These are phyloP conservation scores for Stemphylium lycopersici DNA, from an alignment of 2,329 filamentous ascomycete species.

Conservation along the genomic window DNA sequence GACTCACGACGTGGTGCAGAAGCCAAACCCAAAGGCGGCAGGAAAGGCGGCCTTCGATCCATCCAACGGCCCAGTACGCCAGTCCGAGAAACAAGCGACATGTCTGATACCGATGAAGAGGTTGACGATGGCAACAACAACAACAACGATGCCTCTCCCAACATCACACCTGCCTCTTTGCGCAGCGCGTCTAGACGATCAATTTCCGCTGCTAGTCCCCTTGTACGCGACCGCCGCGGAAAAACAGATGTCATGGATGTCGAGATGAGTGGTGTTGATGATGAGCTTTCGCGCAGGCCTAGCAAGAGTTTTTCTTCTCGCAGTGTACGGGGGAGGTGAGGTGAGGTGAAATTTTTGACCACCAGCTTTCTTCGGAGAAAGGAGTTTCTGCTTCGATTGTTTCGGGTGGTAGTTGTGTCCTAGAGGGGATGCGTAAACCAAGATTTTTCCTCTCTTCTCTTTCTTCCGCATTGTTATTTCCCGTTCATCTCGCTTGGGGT, in stretches of 20 bases:
- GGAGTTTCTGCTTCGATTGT: no score
- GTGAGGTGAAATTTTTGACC: no score
- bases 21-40: conserved; percentile 12
- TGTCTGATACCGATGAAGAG: conserved; percentile 25
- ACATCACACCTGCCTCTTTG: conserved; percentile 46
- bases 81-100: conserved; percentile 8
- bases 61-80: conserved; percentile 27
- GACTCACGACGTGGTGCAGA: conserved; percentile 12
- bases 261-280: background rate
- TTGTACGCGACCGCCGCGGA: background rate
- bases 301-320: background rate
- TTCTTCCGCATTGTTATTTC: no score
- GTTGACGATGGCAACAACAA: conserved; percentile 12
- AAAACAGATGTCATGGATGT: background rate
- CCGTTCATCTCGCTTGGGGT: no score
- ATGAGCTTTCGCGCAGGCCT: background rate
- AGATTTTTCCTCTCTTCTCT: no score
- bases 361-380: no score
- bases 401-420: no score
- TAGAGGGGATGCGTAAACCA: no score
- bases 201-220: conserved; percentile 1
- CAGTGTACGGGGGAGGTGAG: conserved; percentile 19
- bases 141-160: conserved; percentile 33
- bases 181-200: conserved; percentile 39
- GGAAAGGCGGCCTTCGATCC: conserved; percentile 17